These are phyloP conservation scores for Hyphodiscus hymeniophilus DNA, from an alignment of 495 filamentous ascomycete species.

Conservation along the genomic window DNA sequence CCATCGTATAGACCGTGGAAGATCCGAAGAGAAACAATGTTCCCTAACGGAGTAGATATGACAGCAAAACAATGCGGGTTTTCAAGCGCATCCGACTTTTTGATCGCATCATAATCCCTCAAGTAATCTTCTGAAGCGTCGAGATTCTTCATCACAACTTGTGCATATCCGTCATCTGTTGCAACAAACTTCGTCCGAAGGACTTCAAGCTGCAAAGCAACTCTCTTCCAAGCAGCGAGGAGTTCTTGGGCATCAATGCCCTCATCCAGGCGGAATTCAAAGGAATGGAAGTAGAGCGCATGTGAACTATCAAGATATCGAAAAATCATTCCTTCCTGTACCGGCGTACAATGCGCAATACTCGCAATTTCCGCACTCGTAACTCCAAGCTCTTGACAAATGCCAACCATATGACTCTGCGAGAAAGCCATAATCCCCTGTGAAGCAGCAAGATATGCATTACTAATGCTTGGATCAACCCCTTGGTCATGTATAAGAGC, in stretches of 20 bases:
- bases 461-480: constrained; percentile 14
- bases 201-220: constrained; percentile 43
- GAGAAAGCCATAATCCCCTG: constrained; percentile 50
- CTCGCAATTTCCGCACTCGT: constrained; percentile 46
- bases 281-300: constrained; percentile 62
- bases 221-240: constrained; percentile 38
- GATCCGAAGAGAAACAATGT: constrained; percentile 50
- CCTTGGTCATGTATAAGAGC: constrained; percentile 25
- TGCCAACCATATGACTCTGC: constrained; percentile 41
- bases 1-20: constrained; percentile 91
- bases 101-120: constrained; percentile 7
- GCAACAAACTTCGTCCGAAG: constrained; percentile 57
- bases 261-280: constrained; percentile 44
- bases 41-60: constrained; percentile 22
- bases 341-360: constrained; percentile 66
- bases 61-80: constrained; percentile 33
- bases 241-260: constrained; percentile 35
- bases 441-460: constrained; percentile 33
- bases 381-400: constrained; percentile 39
- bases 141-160: constrained; percentile 47
- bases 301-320: constrained; percentile 46
- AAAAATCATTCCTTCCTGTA: constrained; percentile 76
- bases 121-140: constrained; percentile 32
- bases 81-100: constrained; percentile 16
- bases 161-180: constrained; percentile 63